A percentile compares a stretch with the other conserved stretches of the same genome.
phyloP scores from a whole-genome alignment of 2,329 filamentous ascomycete species.

The Fusarium zealandicum region DNA sequence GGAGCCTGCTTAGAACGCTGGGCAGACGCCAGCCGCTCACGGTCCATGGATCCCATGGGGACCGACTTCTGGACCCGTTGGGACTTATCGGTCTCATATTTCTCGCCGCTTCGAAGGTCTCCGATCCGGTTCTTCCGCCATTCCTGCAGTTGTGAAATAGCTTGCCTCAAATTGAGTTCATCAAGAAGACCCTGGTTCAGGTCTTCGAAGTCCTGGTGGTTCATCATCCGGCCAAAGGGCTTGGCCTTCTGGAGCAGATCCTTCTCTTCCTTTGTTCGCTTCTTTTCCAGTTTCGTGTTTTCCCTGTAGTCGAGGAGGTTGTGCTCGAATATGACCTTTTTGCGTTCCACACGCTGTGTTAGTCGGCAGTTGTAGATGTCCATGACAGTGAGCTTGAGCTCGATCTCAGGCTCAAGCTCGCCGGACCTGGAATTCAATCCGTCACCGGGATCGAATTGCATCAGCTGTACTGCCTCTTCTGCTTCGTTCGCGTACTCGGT shows the following conservation, averaged over 20 bases:
- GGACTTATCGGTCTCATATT: conserved; percentile 90
- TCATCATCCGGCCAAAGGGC: conserved; percentile 97
- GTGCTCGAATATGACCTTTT: conserved; percentile 97
- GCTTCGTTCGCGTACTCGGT: conserved; percentile 98
- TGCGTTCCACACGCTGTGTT: conserved; percentile 89
- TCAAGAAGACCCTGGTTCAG: conserved; percentile 87
- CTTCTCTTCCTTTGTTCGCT: conserved; percentile 91
- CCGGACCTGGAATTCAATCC: conserved; percentile 85
- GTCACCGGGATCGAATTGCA: conserved; percentile 97
- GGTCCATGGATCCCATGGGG: conserved; percentile 83
- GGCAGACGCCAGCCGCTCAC: conserved; percentile 75
- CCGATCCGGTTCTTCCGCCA: conserved; percentile 88
- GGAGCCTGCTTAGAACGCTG: conserved; percentile 73
- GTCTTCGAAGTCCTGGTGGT: conserved; percentile 85
- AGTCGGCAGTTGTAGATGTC: conserved; percentile 95
- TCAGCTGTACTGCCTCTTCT: conserved; percentile 96
- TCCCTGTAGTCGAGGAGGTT: conserved; percentile 92
- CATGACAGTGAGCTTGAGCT: conserved; percentile 97
- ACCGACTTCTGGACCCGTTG: conserved; percentile 72
- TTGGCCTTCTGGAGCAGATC: conserved; percentile 93
- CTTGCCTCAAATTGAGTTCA: conserved; percentile 88
- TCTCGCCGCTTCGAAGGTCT: conserved; percentile 85
- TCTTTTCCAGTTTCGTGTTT: conserved; percentile 89
- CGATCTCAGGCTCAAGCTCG: conserved; percentile 92
- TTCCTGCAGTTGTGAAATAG: conserved; percentile 89